Evolutionary conservation across 2,329 filamentous ascomycete species (phyloP), one percentile per base, ranked within the genome.

Genomic region (Trichoderma afroharzianum): DNA sequence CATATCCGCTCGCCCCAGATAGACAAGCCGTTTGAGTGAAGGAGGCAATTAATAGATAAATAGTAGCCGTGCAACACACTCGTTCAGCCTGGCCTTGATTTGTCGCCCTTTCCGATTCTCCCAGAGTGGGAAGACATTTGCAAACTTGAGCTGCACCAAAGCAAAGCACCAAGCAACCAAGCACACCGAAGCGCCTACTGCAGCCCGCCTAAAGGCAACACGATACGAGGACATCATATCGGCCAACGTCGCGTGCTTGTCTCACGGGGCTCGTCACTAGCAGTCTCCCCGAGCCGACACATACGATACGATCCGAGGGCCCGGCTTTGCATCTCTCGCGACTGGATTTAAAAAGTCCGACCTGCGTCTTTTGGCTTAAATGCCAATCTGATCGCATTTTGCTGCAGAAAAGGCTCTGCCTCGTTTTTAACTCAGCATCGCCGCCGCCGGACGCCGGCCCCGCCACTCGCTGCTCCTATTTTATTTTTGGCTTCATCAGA

Each of bases 31-130:
- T 33, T 64, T 66, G 24, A 59, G 39, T 15, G 32, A 67, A 66
- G 28, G 62, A 53, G 39, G 39, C 43, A 67, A 53, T 68, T 59
- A 68, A 68, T 68, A 59, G 66, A 68, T 68, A 68, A 68, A 68
- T 61, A 68, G 66, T 68, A 57, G 57, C 57, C 57, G 24, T 32
- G 57, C 33, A 43, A 59, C 57, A 21, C 26, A 26, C 59, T 63
- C 30, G 47, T 57, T 28, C 32, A 63, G 68, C 59, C 32, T 28
- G 36, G 30, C 18, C 55, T 58, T 30, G 26, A 26, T 33, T 24
- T 58, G n/a, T 21, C 30, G 21, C 43, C 43, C 43, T 30, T 32
- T 58, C 64, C 64, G 59, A 24, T 6, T 61, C 24, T 39, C 47
- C 47, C 63, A 50, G 18, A 66, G 24, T 53, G 50, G 30, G 28